A percentile compares a stretch with the other conserved stretches of the same genome.
Evolutionary conservation across 805 yeast genomes (phyloP).

Genomic region (Ogataea dorogensis): DNA sequence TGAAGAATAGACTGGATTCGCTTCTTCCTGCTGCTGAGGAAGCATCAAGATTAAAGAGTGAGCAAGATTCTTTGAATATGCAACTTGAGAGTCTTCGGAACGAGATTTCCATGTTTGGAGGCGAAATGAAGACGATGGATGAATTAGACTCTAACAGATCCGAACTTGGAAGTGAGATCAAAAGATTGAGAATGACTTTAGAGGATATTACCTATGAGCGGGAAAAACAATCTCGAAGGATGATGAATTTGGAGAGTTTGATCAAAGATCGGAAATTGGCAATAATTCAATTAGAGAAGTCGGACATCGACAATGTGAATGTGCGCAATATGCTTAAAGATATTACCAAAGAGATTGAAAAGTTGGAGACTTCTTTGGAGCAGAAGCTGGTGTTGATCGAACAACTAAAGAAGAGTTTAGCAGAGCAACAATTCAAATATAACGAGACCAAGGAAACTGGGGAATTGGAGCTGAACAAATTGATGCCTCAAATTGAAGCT

Average conservation of each 20-base stretch:
- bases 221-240: constrained; percentile 44
- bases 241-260: constrained; percentile 45
- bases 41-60: constrained; percentile 34
- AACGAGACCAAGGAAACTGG: constrained; percentile 19
- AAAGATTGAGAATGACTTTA: constrained; percentile 37
- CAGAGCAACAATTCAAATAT: constrained; percentile 6
- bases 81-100: constrained; percentile 20
- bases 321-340: constrained; percentile 36
- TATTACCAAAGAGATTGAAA: constrained; percentile 12
- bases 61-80: constrained; percentile 31
- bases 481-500: constrained; percentile 22
- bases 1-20: not conserved
- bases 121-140: constrained; percentile 36
- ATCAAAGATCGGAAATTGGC: constrained; percentile 52
- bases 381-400: constrained; percentile 5
- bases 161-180: constrained; percentile 39
- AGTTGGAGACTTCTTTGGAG: constrained; percentile 21
- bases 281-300: constrained; percentile 52
- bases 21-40: constrained; percentile 33
- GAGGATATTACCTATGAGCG: constrained; percentile 38
- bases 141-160: constrained; percentile 47
- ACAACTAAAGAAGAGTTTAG: constrained; percentile 19
- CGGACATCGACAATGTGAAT: constrained; percentile 46
- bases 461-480: constrained; percentile 21
- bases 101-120: constrained; percentile 15